Conservation (phyloP, 2,329 filamentous ascomycete species). For the Aspergillus fumigatiaffinis region DNA sequence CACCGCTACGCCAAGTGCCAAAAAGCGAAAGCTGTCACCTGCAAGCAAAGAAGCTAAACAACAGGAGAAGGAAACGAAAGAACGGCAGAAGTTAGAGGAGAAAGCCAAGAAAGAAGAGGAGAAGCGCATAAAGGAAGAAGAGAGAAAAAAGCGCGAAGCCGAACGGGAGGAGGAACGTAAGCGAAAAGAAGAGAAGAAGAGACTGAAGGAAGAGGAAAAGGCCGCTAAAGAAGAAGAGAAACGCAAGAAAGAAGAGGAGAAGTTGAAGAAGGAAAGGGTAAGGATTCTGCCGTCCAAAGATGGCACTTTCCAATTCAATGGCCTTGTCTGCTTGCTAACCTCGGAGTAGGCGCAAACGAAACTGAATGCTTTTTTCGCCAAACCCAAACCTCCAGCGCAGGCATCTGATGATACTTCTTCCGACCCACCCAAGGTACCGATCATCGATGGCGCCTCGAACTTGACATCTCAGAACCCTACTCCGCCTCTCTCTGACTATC, state of each 20-base stretch:
- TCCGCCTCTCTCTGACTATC: conserved; percentile 52
- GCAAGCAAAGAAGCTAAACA: conserved; percentile 22
- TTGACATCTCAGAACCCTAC: conserved; percentile 18
- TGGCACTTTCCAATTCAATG: conserved; percentile 8
- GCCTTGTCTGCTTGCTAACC: conserved; percentile 20
- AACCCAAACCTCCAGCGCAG: conserved; percentile 32
- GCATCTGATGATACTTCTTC: conserved; percentile 15
- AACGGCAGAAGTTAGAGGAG: conserved; percentile 23
- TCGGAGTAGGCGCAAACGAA: conserved; percentile 45
- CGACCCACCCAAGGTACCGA: conserved; percentile 29
- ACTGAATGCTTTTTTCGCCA: conserved; percentile 49
- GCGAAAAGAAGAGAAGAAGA: conserved; percentile 44
- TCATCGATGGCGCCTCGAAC: conserved; percentile 7
- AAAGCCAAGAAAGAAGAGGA: conserved; percentile 29
- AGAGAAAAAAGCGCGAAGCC: conserved; percentile 44
- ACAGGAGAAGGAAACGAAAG: conserved; percentile 17
- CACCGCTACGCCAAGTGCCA: conserved; percentile 14
- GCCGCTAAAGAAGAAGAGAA: conserved; percentile 41
- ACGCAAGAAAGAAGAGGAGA: conserved; percentile 34
- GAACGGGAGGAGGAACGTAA: conserved; percentile 44
- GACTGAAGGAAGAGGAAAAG: conserved; percentile 39
- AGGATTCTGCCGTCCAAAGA: conserved; percentile 19
- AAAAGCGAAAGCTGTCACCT: conserved; percentile 12
- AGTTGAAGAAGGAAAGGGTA: conserved; percentile 42
- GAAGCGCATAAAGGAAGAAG: conserved; percentile 44